phyloP scores from a whole-genome alignment of 164 flowering plant genomes.

The Sedum album region DNA sequence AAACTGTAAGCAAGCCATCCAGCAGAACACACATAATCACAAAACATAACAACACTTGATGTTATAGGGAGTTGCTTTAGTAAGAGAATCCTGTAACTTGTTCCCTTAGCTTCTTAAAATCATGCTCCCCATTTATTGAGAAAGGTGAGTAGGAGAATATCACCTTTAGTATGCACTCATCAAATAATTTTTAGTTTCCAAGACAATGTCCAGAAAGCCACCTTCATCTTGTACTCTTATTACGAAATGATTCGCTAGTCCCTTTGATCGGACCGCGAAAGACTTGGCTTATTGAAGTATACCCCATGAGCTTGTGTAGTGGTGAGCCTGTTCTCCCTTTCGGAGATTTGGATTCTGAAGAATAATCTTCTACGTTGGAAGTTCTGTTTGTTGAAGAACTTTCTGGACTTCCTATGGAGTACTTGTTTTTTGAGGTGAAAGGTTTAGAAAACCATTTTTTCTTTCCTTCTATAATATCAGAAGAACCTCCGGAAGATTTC shows the following conservation, averaged over 20 bases:
- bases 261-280: slow-evolving; percentile 12
- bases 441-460: background rate
- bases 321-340: slow-evolving; percentile 29
- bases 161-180: background rate
- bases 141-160: background rate
- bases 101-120: too few relatives aligned
- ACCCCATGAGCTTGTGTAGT: slow-evolving; percentile 77
- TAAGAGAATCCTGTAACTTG: too few relatives aligned
- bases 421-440: background rate
- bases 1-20: background rate
- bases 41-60: background rate
- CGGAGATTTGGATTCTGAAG: slow-evolving; percentile 25
- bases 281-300: slow-evolving; percentile 48
- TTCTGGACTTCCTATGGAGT: background rate
- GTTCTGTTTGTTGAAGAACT: background rate
- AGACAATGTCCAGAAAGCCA: background rate
- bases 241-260: background rate
- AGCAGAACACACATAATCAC: background rate
- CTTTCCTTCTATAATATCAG: slow-evolving; percentile 1
- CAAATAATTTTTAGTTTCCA: background rate
- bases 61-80: too few relatives aligned
- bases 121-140: background rate
- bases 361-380: slow-evolving; percentile 12
- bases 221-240: slow-evolving; percentile 4
- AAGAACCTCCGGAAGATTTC: background rate